phyloP scores from a whole-genome alignment of 2,329 filamentous ascomycete species.

The Sclerotinia subarctica region DNA sequence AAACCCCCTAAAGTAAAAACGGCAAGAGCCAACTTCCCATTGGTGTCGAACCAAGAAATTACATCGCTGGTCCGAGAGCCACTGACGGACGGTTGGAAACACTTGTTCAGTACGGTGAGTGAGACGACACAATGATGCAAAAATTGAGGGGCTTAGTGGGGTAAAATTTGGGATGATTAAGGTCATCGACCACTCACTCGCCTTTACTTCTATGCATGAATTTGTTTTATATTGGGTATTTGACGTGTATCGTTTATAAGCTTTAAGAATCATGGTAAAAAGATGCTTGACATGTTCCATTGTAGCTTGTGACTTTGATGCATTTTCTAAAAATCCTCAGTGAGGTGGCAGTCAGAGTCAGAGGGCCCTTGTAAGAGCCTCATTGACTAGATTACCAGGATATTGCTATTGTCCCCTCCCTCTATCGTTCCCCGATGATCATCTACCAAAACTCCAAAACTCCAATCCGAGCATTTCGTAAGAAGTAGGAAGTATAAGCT shows the following conservation, averaged over 20 bases:
- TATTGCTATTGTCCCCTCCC: constrained; percentile 5
- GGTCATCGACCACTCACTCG: not conserved
- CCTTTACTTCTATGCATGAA: constrained; percentile 4
- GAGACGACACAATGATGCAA: not conserved
- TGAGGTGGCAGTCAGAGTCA: not conserved
- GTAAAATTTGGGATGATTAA: not conserved
- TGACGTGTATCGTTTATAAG: constrained; percentile 7
- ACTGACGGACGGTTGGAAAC: constrained; percentile 12
- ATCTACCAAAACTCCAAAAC: constrained; percentile 18
- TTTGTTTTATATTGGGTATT: constrained; percentile 12
- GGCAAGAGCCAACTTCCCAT: constrained; percentile 5
- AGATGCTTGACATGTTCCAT: not conserved
- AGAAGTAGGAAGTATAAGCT: not conserved
- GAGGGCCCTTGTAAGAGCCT: not conserved
- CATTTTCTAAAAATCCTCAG: not conserved
- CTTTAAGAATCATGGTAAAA: not conserved
- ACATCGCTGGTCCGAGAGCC: constrained; percentile 5
- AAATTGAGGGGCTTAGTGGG: constrained; percentile 21
- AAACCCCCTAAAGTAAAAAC: constrained; percentile 12
- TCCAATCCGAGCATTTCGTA: constrained; percentile 4
- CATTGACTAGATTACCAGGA: not conserved
- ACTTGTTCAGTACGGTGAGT: constrained; percentile 15
- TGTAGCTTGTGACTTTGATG: not conserved
- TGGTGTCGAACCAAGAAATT: not conserved
- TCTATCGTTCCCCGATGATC: not conserved